Percentiles rank a stretch among this genome's conserved stretches.
Conservation (phyloP, 2,329 filamentous ascomycete genomes). For the Stemphylium lycopersici region DNA sequence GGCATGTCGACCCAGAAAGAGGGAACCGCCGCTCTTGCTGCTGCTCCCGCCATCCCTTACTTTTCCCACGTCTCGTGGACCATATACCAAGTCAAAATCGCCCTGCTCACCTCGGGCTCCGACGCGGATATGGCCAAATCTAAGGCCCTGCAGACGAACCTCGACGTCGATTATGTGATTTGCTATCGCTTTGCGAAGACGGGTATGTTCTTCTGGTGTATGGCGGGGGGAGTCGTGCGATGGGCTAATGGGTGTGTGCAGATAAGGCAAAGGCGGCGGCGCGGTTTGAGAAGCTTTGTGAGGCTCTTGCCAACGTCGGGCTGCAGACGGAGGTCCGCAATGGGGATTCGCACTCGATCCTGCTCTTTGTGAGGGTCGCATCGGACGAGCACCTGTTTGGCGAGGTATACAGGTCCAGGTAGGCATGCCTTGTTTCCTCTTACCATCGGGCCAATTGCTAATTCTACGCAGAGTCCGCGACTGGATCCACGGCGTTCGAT, state of each 20-base stretch:
- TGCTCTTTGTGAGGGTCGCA: constrained; percentile 82
- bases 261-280: constrained; percentile 73
- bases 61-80: constrained; percentile 23
- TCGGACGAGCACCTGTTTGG: constrained; percentile 75
- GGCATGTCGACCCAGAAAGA: constrained; percentile 26
- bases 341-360: constrained; percentile 74
- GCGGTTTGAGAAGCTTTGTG: constrained; percentile 78
- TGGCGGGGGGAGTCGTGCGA: constrained; percentile 6
- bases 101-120: constrained; percentile 26
- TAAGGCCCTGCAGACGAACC: constrained; percentile 57
- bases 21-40: constrained; percentile 17
- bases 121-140: constrained; percentile 46
- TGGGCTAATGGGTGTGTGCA: constrained; percentile 43
- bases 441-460: neutral
- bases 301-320: constrained; percentile 77
- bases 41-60: constrained; percentile 20
- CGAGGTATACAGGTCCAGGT: constrained; percentile 83
- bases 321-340: constrained; percentile 85
- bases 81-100: constrained; percentile 27
- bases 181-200: constrained; percentile 74
- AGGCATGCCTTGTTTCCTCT: constrained; percentile 8
- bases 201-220: constrained; percentile 55
- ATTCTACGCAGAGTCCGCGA: constrained; percentile 72
- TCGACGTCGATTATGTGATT: constrained; percentile 87
- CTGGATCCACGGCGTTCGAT: constrained; percentile 88